These are phyloP conservation scores for Yueomyces sinensis DNA, from an alignment of 805 yeast genomes.

Conservation along the genomic window DNA sequence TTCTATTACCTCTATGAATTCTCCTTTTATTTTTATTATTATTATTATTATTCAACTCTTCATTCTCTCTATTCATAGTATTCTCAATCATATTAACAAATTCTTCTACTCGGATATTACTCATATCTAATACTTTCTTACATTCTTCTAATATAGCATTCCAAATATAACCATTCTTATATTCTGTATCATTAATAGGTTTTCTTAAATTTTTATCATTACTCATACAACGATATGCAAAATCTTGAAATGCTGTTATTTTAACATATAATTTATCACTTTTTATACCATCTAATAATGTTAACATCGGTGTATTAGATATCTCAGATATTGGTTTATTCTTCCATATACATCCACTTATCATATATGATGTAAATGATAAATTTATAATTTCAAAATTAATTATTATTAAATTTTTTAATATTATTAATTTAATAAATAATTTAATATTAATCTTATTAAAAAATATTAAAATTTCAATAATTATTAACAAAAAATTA, in stretches of 20 bases:
- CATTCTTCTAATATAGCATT: conserved; percentile 48
- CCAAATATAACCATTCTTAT: conserved; percentile 41
- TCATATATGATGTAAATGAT: conserved; percentile 49
- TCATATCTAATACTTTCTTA: conserved; percentile 36
- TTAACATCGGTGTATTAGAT: conserved; percentile 49
- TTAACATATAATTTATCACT: conserved; percentile 38
- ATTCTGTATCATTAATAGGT: conserved; percentile 40
- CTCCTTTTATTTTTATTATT: not conserved
- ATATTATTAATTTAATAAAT: no score
- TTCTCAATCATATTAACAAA: conserved; percentile 12
- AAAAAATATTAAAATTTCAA: conserved; percentile 18
- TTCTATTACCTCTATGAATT: not conserved
- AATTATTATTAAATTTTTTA: conserved; percentile 1
- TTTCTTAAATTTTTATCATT: conserved; percentile 34
- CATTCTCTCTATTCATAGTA: not conserved
- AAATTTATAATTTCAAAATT: conserved; percentile 46
- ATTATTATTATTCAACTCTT: no score
- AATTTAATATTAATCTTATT: not conserved
- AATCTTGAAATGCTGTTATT: conserved; percentile 63
- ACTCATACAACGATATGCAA: conserved; percentile 48
- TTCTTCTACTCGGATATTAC: conserved; percentile 26
- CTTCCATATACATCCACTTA: conserved; percentile 63
- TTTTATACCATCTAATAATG: conserved; percentile 50
- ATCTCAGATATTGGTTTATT: conserved; percentile 43
- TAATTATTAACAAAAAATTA: conserved; percentile 20